Base-by-base conservation (phyloP, 106 monocot genomes). In the Iris macrosiphon region DNA sequence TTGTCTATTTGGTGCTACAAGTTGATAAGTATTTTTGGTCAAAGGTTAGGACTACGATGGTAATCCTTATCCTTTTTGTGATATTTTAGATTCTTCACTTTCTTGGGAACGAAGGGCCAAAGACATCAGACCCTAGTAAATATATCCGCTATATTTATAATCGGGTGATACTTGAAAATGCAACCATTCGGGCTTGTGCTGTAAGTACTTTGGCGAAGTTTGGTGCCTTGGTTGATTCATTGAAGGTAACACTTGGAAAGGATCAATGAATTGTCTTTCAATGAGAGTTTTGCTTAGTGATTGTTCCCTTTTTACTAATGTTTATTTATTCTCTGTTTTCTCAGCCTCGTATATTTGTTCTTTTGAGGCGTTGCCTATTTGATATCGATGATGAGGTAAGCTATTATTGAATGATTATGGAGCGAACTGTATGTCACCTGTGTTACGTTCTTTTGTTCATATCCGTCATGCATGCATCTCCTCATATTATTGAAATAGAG, bases 151-250 rank as follows among this genome's bases (percentile, higher is more conserved):
- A 92, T 60, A 92, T 99, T 31, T 99, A 99, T 52, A 99, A 99
- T 38, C 91, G 98, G 21, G 91, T 99, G 5, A 87, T 99, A 34
- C 87, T 99, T 57, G 98, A 99, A 68, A 99, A 99, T 84, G 87
- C 98, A 21, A 91, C 98, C 22, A 83, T 99, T 35, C 68, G 98
- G 55, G 98, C 98, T 60, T 54, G 72, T 84, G 98, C 98, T 43
- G 98, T 99, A 20, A 99, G 98, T 65, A 87, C 98, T 16, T 63
- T 99, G 78, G 91, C 98, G 48, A 99, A 99, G 37, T 99, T 99
- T 69, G 98, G 91, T 28, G 83, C 91, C 1, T 31, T 87, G 80
- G 91, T 99, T 61, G 98, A 81, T 51, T 70, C 87, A 45, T 70
- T 99, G 53, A 99, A 99, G 98, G 98, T 99, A 74, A 43, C n/a